Conservation (phyloP, 306 rosid species). For the Morella rubra region DNA sequence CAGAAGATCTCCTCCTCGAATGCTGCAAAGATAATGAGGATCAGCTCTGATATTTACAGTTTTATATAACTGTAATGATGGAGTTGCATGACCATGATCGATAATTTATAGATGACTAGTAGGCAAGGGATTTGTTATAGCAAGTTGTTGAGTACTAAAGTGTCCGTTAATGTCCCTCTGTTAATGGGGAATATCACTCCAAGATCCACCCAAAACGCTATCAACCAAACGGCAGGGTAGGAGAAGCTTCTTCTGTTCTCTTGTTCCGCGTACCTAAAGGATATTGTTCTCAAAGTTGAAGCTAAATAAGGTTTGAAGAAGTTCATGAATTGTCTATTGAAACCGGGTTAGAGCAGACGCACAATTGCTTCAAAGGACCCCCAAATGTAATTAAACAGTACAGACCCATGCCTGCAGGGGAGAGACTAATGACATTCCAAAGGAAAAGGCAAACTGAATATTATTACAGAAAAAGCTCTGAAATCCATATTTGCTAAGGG, state of each 20-base stretch:
- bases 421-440: too few relatives aligned
- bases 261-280: too few relatives aligned
- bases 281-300: too few relatives aligned
- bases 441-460: neutral
- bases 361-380: neutral
- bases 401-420: too few relatives aligned
- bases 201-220: too few relatives aligned
- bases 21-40: conserved; percentile 50
- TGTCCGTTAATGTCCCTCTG: too few relatives aligned
- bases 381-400: neutral
- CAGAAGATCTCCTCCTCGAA: conserved; percentile 75
- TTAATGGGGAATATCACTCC: too few relatives aligned
- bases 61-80: neutral
- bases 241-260: too few relatives aligned
- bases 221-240: too few relatives aligned
- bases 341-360: neutral
- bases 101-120: neutral
- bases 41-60: conserved; percentile 4
- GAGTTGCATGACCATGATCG: neutral
- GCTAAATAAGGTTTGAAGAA: too few relatives aligned
- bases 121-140: too few relatives aligned
- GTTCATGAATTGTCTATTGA: neutral
- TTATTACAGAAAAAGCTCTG: conserved; percentile 37
- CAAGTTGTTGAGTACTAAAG: too few relatives aligned
- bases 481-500: conserved; percentile 23